Conservation (phyloP, 169 alveolate species). For the Plasmodium cynomolgi region DNA sequence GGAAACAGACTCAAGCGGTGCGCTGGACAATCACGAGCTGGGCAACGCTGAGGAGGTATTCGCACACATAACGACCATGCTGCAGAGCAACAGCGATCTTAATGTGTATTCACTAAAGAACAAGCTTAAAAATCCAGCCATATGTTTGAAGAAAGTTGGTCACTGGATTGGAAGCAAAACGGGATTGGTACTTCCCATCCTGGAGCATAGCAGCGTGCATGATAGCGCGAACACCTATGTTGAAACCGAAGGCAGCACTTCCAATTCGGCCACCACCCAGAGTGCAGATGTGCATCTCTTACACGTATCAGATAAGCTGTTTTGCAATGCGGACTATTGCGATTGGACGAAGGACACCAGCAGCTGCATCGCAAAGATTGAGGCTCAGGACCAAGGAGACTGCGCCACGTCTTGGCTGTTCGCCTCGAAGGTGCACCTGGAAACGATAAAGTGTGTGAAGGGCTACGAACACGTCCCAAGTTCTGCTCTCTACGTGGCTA, state of each 20-base stretch:
- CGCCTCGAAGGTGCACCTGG: slow-evolving; percentile 9
- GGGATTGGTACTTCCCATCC: background rate
- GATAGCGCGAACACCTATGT: background rate
- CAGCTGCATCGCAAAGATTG: background rate
- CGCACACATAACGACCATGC: background rate
- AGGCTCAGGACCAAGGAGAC: background rate
- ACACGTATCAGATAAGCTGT: background rate
- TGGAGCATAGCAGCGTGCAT: background rate
- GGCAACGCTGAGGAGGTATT: background rate
- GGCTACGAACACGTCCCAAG: background rate
- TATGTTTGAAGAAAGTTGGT: background rate
- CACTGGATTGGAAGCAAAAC: background rate
- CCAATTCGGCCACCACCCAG: background rate
- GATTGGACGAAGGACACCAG: background rate
- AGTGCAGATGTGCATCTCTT: background rate
- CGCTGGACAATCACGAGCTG: background rate
- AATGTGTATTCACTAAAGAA: background rate
- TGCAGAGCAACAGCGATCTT: background rate
- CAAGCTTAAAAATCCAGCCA: background rate
- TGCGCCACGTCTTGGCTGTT: slow-evolving; percentile 20
- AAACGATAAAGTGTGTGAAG: slow-evolving; percentile 19
- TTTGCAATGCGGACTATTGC: background rate
- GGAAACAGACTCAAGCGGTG: background rate
- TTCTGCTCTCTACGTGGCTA: slow-evolving; percentile 17
- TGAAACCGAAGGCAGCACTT: background rate